phyloP scores from a whole-genome alignment of 345 rosid species.

The Physaria fendleri region DNA sequence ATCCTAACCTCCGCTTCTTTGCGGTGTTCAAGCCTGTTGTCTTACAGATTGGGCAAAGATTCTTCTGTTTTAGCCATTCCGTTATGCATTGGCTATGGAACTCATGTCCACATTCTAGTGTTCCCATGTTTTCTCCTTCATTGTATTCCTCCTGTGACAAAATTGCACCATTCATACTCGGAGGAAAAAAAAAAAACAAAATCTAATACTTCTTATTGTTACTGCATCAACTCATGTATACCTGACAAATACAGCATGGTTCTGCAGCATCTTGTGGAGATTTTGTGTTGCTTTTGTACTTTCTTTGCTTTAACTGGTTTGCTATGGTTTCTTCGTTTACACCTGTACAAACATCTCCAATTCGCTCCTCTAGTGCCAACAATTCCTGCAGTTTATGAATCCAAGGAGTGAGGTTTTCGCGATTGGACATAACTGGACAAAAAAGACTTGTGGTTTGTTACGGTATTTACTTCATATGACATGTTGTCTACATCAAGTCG shows the following conservation, averaged over 20 bases:
- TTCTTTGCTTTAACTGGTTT: conserved; percentile 42
- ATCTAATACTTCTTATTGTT: neutral
- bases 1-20: conserved; percentile 26
- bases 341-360: conserved; percentile 88
- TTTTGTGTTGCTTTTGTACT: conserved; percentile 19
- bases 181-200: too few species aligned
- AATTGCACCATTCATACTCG: conserved; percentile 6
- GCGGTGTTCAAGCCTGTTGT: conserved; percentile 54
- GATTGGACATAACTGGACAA: neutral
- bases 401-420: neutral
- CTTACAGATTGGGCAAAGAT: conserved; percentile 86
- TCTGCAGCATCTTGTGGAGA: conserved; percentile 46
- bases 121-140: conserved; percentile 61
- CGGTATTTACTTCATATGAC: conserved; percentile 76
- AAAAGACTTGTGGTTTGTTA: neutral
- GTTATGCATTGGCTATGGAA: conserved; percentile 66
- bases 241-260: conserved; percentile 93
- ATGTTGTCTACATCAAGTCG: conserved; percentile 97
- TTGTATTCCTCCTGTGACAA: conserved; percentile 61
- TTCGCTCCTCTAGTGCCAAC: conserved; percentile 84
- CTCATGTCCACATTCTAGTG: conserved; percentile 71
- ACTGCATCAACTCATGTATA: neutral
- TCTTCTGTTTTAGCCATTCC: conserved; percentile 81
- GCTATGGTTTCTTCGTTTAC: conserved; percentile 64
- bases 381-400: conserved; percentile 47